Conservation (phyloP, 495 filamentous ascomycete genomes). For the Aspergillus campestris region DNA sequence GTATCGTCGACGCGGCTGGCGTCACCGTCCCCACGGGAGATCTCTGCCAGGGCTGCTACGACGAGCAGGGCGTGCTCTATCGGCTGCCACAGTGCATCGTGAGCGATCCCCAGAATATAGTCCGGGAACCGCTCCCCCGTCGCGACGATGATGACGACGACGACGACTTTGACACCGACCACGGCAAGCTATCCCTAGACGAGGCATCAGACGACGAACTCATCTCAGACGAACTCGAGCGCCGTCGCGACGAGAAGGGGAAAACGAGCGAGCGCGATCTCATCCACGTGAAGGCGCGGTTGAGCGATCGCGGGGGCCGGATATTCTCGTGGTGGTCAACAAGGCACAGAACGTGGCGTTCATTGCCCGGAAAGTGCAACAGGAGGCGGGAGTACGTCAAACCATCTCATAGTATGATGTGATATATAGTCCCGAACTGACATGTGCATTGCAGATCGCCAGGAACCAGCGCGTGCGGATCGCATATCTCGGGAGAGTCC, state of each 20-base stretch:
- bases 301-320: slow-evolving; percentile 63
- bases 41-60: slow-evolving; percentile 66
- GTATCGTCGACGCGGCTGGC: slow-evolving; percentile 63
- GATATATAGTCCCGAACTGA: background rate
- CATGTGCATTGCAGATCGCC: slow-evolving; percentile 28
- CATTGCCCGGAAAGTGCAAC: slow-evolving; percentile 52
- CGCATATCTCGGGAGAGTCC: slow-evolving; percentile 69
- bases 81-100: slow-evolving; percentile 68
- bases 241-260: slow-evolving; percentile 58
- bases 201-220: slow-evolving; percentile 40
- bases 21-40: slow-evolving; percentile 72
- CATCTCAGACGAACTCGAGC: slow-evolving; percentile 43
- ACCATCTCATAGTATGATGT: background rate
- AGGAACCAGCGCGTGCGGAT: slow-evolving; percentile 52
- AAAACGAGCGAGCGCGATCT: slow-evolving; percentile 45
- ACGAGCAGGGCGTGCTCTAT: slow-evolving; percentile 69
- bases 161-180: slow-evolving; percentile 38
- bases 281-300: slow-evolving; percentile 51
- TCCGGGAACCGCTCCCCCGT: slow-evolving; percentile 14
- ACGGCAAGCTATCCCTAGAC: slow-evolving; percentile 34
- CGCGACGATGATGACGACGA: slow-evolving; percentile 11
- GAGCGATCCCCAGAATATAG: slow-evolving; percentile 63
- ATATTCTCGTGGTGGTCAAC: slow-evolving; percentile 52
- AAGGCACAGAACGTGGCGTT: slow-evolving; percentile 55
- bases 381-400: slow-evolving; percentile 54